Evolutionary conservation across 495 filamentous ascomycete genomes (phyloP).

Genomic region (Hypomontagnella submonticulosa): DNA sequence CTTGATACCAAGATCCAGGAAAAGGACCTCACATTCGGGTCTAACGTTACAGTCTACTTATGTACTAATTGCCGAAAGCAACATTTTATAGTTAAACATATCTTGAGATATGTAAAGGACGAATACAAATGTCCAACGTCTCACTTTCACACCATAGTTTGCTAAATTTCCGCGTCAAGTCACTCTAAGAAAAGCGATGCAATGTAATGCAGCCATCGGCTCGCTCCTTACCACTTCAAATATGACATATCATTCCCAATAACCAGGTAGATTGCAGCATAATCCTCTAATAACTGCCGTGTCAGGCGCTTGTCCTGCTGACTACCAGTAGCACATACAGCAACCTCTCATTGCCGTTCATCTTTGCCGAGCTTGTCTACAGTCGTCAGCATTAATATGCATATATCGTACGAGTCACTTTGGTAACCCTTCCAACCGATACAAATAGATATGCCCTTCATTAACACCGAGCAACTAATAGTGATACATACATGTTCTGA

Average conservation of each 20-base stretch:
- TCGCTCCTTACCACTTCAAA: constrained; percentile 16
- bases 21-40: not conserved
- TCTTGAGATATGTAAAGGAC: not conserved
- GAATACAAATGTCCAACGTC: not conserved
- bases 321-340: constrained; percentile 11
- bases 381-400: constrained; percentile 24
- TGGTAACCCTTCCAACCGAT: not conserved
- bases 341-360: constrained; percentile 11
- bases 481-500: not conserved
- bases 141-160: not conserved
- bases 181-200: constrained; percentile 21
- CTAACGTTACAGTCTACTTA: constrained; percentile 25
- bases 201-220: constrained; percentile 17
- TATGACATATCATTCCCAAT: constrained; percentile 39
- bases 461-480: constrained; percentile 20
- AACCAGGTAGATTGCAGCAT: constrained; percentile 33
- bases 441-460: not conserved
- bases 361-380: constrained; percentile 22
- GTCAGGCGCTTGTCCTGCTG: constrained; percentile 7
- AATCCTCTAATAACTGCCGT: constrained; percentile 5
- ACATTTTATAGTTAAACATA: not conserved
- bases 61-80: constrained; percentile 10
- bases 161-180: constrained; percentile 12
- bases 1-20: constrained; percentile 6
- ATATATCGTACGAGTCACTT: constrained; percentile 17